A percentile compares a stretch with the other conserved stretches of the same genome.
phyloP scores from a whole-genome alignment of 2,329 filamentous ascomycete species.

The Scedosporium boydii region DNA sequence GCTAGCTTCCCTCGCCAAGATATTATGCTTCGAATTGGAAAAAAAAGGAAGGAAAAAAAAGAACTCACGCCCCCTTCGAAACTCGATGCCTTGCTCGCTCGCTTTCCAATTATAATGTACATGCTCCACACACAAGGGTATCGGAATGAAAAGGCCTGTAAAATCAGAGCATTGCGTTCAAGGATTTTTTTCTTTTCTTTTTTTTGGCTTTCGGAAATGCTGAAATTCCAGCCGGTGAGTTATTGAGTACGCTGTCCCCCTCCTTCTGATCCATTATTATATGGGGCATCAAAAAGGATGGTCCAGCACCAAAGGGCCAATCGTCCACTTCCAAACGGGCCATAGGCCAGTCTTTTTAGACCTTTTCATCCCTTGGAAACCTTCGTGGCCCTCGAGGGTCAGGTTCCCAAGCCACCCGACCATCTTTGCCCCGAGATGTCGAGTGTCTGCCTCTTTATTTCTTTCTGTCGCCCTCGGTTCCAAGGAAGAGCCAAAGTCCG shows the following conservation, averaged over 20 bases:
- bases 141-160: not conserved
- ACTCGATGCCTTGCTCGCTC: not conserved
- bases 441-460: not conserved
- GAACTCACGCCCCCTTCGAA: not conserved
- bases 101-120: constrained; percentile 2
- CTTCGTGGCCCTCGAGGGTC: not conserved
- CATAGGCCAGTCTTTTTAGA: not conserved
- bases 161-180: not conserved
- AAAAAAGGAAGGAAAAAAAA: not conserved
- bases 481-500: not conserved
- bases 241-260: not conserved
- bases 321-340: not conserved
- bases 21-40: not conserved
- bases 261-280: not conserved
- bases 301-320: not conserved
- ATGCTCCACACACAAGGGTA: not conserved
- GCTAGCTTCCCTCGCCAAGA: not conserved
- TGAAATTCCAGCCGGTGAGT: not conserved
- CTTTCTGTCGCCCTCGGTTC: not conserved
- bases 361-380: not conserved
- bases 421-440: constrained; percentile 1
- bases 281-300: not conserved
- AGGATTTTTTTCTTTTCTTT: not conserved
- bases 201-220: constrained; percentile 1
- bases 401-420: not conserved